phyloP scores from a whole-genome alignment of 75 land plant species.

The Selaginella moellendorffii region DNA sequence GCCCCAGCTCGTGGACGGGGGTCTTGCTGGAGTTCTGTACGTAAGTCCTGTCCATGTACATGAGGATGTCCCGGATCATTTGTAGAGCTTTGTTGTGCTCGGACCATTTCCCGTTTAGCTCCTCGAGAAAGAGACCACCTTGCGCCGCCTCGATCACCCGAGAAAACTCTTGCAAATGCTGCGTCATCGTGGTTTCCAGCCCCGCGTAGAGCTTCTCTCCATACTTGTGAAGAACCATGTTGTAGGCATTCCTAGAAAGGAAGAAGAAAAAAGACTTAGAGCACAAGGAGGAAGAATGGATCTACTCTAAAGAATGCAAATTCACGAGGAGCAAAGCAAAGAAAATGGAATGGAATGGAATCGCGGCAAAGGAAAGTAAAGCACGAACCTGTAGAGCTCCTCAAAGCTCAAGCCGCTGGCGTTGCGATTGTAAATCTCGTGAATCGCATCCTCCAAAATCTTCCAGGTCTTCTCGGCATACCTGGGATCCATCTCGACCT shows the following conservation, averaged over 20 bases:
- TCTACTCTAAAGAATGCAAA: neutral
- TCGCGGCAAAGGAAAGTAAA: neutral
- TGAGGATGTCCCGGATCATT: conserved; percentile 96
- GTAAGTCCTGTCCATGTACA: conserved; percentile 98
- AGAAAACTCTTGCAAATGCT: conserved; percentile 67
- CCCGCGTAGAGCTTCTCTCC: conserved; percentile 89
- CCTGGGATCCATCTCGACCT: conserved; percentile 90
- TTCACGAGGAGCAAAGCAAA: neutral
- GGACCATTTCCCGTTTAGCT: conserved; percentile 74
- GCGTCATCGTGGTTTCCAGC: conserved; percentile 70
- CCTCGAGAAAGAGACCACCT: conserved; percentile 83
- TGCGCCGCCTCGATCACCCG: conserved; percentile 74
- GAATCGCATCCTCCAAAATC: conserved; percentile 85
- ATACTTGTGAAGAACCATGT: conserved; percentile 97
- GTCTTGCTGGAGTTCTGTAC: conserved; percentile 56
- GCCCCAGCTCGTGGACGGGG: conserved; percentile 91
- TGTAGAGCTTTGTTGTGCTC: conserved; percentile 96
- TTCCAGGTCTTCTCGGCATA: conserved; percentile 97
- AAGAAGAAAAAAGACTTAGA: too few relatives aligned
- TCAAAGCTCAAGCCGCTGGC: conserved; percentile 96
- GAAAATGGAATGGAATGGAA: neutral
- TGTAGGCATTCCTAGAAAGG: conserved; percentile 98
- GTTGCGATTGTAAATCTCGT: conserved; percentile 95
- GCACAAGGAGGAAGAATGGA: conserved; percentile 4
- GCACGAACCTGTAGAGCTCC: conserved; percentile 76